Evolutionary conservation across 495 filamentous ascomycete species (phyloP).

Genomic region (Penicillium riverlandense): DNA sequence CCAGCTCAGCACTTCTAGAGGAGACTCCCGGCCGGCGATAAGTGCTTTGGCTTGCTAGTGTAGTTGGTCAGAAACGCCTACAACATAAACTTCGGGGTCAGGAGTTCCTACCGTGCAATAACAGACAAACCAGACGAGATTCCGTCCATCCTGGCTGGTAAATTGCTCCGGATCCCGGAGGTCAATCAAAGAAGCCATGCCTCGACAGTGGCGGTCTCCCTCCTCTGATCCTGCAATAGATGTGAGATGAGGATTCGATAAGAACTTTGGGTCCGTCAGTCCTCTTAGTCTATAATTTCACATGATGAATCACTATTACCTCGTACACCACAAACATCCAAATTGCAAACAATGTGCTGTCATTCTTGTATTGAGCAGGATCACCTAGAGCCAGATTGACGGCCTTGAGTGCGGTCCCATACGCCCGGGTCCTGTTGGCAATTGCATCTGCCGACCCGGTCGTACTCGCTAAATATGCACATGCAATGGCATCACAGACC

Average conservation of each 20-base stretch:
- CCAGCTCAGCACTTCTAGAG: constrained; percentile 3
- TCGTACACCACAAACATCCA: constrained; percentile 9
- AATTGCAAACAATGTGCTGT: constrained; percentile 8
- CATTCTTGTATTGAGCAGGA: constrained; percentile 5
- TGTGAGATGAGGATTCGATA: constrained; percentile 6
- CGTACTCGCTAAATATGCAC: constrained; percentile 7
- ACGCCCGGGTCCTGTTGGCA: constrained; percentile 1
- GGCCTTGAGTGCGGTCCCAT: constrained; percentile 1
- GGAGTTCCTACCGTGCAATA: constrained; percentile 1
- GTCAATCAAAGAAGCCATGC: constrained; percentile 2
- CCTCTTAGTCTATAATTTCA: neutral
- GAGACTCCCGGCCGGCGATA: constrained; percentile 3
- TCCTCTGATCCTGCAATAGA: neutral
- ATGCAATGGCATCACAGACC: constrained; percentile 8
- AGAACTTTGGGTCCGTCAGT: constrained; percentile 1
- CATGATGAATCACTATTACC: constrained; percentile 1
- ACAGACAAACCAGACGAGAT: constrained; percentile 4
- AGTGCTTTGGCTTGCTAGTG: constrained; percentile 6
- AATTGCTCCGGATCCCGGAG: constrained; percentile 5
- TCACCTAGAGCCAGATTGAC: constrained; percentile 7
- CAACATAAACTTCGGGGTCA: neutral
- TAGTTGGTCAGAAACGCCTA: neutral
- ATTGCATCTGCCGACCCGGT: constrained; percentile 1
- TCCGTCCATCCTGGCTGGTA: constrained; percentile 4
- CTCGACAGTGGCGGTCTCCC: constrained; percentile 4